These are phyloP conservation scores for Phaeolepiota aurea DNA, from an alignment of 768 basidiomycete species.

Conservation along the genomic window DNA sequence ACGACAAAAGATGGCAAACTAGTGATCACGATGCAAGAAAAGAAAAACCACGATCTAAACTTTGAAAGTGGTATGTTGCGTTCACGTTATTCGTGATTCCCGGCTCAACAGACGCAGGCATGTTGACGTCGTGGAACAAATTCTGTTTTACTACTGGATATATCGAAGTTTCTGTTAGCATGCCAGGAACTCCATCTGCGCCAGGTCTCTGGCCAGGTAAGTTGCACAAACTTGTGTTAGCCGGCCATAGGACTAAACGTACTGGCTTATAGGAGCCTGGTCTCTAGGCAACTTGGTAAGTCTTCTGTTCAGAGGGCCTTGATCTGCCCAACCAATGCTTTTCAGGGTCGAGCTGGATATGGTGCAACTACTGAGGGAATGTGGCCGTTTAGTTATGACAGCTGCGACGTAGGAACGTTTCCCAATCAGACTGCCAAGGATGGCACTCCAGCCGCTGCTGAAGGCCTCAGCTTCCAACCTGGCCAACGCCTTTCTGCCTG, in stretches of 20 bases:
- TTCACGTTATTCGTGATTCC: constrained; percentile 17
- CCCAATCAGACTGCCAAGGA: constrained; percentile 65
- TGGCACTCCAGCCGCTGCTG: constrained; percentile 48
- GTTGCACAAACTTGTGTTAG: background rate
- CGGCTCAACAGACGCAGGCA: constrained; percentile 27
- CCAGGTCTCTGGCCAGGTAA: constrained; percentile 80
- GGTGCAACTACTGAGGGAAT: constrained; percentile 85
- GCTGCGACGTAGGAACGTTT: constrained; percentile 83
- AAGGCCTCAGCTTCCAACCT: constrained; percentile 69
- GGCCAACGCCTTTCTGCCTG: constrained; percentile 86
- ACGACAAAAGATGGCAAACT: constrained; percentile 75
- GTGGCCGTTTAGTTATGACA: constrained; percentile 81
- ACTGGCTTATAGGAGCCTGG: constrained; percentile 43
- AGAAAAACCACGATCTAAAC: constrained; percentile 68
- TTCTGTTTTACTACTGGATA: constrained; percentile 92
- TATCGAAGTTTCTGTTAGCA: constrained; percentile 72
- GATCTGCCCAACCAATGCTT: constrained; percentile 9
- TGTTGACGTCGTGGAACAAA: constrained; percentile 89
- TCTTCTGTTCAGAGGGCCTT: constrained; percentile 2
- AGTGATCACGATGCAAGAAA: constrained; percentile 71
- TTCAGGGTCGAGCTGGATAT: constrained; percentile 77
- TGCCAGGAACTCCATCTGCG: constrained; percentile 52
- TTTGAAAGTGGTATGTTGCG: constrained; percentile 62
- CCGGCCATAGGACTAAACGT: background rate
- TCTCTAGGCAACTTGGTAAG: constrained; percentile 67